Evolutionary conservation across 2,329 filamentous ascomycete species (phyloP), one percentile per base, ranked within the genome.

Genomic region (Pseudogymnoascus sp.): DNA sequence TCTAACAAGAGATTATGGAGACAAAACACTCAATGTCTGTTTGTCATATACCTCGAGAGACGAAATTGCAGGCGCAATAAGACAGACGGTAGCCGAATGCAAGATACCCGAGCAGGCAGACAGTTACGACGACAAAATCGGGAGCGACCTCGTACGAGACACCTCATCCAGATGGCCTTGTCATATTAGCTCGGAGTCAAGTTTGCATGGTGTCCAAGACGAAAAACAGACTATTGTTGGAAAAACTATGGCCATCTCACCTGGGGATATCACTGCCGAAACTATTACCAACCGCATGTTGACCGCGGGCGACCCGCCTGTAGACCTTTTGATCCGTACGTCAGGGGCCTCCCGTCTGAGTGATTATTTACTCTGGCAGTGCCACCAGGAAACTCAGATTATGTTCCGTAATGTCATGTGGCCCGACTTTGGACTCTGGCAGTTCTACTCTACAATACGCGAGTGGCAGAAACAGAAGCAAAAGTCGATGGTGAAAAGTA

Each of bases 301-400:
- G 77, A 96, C 92, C 5, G 83, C 87, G 55, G 84, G 85, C 63
- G 86, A 88, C 64, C 92, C 92, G 12, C 92, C 92, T 0, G 79
- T 96, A 42, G 93, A 97, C 71, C 81, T 97, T 13, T 86, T 97
- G 61, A 82, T 97, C 61, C 86, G 92, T 58, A 97, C 92, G 9
- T 95, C 91, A 63, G 92, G 91, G 38, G 92, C 97, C 13, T 87
- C 91, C 74, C 84, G 92, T 41, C 79, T 97, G 63, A 96, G 91
- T 71, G 92, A 97, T 72, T 97, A 96, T 70, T 92, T 97, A 91
- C 85, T 97, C 27, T 97, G 92, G 92, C 93, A 97, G 75, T 93
- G 90, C 69, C 91, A 97, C 71, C 84, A 96, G 71, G 82, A 92
- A 9, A 41, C 39, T 4, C 39, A 5, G 10, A 41, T 41, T 21